Base-by-base conservation (phyloP, 83 land plant species). In the Diphasiastrum complanatum region DNA sequence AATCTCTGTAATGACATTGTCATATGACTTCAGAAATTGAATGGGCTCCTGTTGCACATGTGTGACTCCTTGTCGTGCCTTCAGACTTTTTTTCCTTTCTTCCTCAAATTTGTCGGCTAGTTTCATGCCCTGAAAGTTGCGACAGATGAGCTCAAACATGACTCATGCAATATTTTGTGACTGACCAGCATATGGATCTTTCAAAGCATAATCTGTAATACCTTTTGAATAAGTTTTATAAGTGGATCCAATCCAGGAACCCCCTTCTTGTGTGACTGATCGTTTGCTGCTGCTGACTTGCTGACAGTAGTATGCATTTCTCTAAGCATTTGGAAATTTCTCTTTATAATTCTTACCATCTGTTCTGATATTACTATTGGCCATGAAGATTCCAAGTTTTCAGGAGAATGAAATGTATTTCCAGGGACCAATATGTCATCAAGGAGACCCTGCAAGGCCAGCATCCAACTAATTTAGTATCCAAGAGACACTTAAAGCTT, bases 171-270 rank as follows among this genome's bases (percentile, higher is more conserved):
- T 18, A 14, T 14, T 41, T 14, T 18, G 18, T 18, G 18, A 18
- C 19, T n/a, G 22, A 18, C n/a, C n/a, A n/a, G n/a, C n/a, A n/a
- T n/a, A n/a, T n/a, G n/a, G n/a, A n/a, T n/a, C n/a, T n/a, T n/a
- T n/a, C n/a, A n/a, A n/a, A n/a, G n/a, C n/a, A n/a, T n/a, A 0
- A 50, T 50, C 1, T 18, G 53, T 12, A 31, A 27, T 27, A 55
- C 59, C 35, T 55, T 55, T 35, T 55, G 59, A 55, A 55, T 31
- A 11, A 55, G 19, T 12, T 55, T 14, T 55, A 11, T n/a, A 30
- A 30, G 16, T 0, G 11, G 8, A 20, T 24, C 19, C 38, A 55
- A 35, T 27, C 20, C 14, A 55, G 31, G 26, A 26, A 16, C 27
- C 11, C 10, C 34, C 14, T n/a, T 6, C 26, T 0, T 35, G 19